Evolutionary conservation across 306 rosid species (phyloP).

Genomic region (Cucurbita moschata): DNA sequence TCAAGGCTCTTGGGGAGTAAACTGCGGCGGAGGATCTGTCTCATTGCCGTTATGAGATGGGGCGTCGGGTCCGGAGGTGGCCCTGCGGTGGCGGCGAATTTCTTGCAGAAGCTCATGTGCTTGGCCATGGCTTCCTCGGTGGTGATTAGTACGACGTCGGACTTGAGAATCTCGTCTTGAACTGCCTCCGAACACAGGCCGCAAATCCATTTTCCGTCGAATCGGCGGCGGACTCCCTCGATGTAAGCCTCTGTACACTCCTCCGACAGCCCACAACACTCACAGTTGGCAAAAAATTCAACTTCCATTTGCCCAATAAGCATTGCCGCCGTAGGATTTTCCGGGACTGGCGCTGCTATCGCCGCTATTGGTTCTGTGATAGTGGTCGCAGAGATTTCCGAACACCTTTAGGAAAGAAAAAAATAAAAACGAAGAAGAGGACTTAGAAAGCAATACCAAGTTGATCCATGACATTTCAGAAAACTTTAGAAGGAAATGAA

Average conservation of each 20-base stretch:
- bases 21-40: slow-evolving; percentile 66
- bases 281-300: slow-evolving; percentile 57
- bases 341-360: slow-evolving; percentile 38
- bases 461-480: not conserved
- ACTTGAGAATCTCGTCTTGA: slow-evolving; percentile 69
- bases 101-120: slow-evolving; percentile 68
- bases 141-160: slow-evolving; percentile 40
- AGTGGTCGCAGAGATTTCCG: slow-evolving; percentile 52
- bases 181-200: slow-evolving; percentile 87
- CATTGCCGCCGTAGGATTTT: slow-evolving; percentile 15
- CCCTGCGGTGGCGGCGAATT: slow-evolving; percentile 40
- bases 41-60: slow-evolving; percentile 75
- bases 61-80: slow-evolving; percentile 66
- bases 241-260: slow-evolving; percentile 85
- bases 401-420: slow-evolving; percentile 25
- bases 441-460: not conserved
- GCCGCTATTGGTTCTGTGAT: slow-evolving; percentile 44
- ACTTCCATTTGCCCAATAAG: slow-evolving; percentile 33
- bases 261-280: slow-evolving; percentile 82
- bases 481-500: not conserved
- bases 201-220: slow-evolving; percentile 73
- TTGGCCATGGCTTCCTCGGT: slow-evolving; percentile 40
- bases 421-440: not conserved
- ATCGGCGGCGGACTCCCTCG: slow-evolving; percentile 52
- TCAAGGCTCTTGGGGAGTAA: slow-evolving; percentile 51